A percentile compares a stretch with the other conserved stretches of the same genome.
These are phyloP conservation scores for Rhizopus stolonifer DNA, from an alignment of 371 early-diverging fungal species.

Conservation along the genomic window DNA sequence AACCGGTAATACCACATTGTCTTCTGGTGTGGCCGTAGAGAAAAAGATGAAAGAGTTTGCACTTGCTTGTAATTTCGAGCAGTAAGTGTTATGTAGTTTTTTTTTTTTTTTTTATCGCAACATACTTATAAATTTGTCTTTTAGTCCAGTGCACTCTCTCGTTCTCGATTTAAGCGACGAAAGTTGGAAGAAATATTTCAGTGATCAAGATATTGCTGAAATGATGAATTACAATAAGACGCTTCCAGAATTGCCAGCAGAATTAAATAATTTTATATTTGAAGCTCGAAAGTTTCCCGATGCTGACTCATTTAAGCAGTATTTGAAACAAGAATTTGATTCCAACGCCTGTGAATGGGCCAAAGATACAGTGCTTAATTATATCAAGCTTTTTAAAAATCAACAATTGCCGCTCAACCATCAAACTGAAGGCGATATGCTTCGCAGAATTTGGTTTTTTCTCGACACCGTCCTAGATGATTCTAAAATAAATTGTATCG, in stretches of 20 bases:
- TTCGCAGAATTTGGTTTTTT: constrained; percentile 7
- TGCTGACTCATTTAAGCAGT: constrained; percentile 6
- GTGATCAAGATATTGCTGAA: constrained; percentile 12
- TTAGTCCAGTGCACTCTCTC: constrained; percentile 15
- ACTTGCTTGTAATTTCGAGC: constrained; percentile 8
- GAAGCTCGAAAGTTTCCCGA: constrained; percentile 5
- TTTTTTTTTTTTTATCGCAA: constrained; percentile 10
- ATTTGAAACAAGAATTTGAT: constrained; percentile 7
- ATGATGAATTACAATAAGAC: constrained; percentile 6
- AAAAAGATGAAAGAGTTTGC: constrained; percentile 13
- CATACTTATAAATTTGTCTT: constrained; percentile 10
- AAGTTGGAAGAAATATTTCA: constrained; percentile 16
- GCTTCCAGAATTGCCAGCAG: constrained; percentile 2
- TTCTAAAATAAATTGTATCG: constrained; percentile 9
- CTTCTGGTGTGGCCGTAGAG: constrained; percentile 8
- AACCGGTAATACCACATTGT: too few relatives aligned
- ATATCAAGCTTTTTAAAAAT: constrained; percentile 11
- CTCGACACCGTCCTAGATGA: constrained; percentile 12
- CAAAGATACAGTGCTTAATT: constrained; percentile 7
- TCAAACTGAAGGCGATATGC: constrained; percentile 17
- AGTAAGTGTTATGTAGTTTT: constrained; percentile 11
- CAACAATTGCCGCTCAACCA: constrained; percentile 4
- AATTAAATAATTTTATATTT: constrained; percentile 6
- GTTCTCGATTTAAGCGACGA: constrained; percentile 16
- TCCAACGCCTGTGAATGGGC: constrained; percentile 15